Conservation (phyloP, 768 basidiomycete species). For the Ephemerocybe angulata region DNA sequence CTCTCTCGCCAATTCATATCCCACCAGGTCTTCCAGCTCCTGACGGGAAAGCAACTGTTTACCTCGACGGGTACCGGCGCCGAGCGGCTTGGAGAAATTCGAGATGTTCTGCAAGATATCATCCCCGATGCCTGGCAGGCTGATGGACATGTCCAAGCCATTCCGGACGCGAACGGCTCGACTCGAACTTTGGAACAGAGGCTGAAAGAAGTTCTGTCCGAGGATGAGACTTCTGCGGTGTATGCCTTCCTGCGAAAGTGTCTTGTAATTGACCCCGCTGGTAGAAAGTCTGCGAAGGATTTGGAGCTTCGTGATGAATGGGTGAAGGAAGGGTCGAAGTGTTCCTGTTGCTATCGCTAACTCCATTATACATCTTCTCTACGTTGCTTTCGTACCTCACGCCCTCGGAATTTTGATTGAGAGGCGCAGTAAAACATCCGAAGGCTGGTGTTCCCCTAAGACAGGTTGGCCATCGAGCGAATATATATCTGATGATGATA, state of each 20-base stretch:
- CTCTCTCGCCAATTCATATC: not conserved
- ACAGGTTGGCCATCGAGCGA: too few relatives aligned
- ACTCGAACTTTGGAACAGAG: not conserved
- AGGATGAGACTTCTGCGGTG: not conserved
- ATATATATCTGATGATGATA: too few relatives aligned
- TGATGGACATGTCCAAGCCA: not conserved
- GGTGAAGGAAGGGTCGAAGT: not conserved
- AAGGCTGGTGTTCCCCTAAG: too few relatives aligned
- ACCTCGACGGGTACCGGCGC: not conserved
- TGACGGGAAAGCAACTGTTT: not conserved
- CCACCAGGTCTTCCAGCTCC: not conserved
- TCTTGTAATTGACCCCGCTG: not conserved
- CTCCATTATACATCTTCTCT: too few relatives aligned
- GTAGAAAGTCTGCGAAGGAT: not conserved
- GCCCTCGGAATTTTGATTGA: too few relatives aligned
- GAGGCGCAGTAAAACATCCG: too few relatives aligned
- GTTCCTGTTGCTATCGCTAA: not conserved
- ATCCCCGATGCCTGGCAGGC: not conserved
- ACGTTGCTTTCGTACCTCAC: too few relatives aligned
- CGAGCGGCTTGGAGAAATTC: not conserved
- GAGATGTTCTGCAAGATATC: not conserved
- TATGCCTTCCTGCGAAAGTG: not conserved
- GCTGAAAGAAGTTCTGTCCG: not conserved
- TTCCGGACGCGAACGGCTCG: not conserved
- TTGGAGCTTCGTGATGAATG: not conserved